Evolutionary conservation across 495 filamentous ascomycete genomes (phyloP), one percentile per base, ranked within the genome.

Genomic region (Aspergillus steynii): DNA sequence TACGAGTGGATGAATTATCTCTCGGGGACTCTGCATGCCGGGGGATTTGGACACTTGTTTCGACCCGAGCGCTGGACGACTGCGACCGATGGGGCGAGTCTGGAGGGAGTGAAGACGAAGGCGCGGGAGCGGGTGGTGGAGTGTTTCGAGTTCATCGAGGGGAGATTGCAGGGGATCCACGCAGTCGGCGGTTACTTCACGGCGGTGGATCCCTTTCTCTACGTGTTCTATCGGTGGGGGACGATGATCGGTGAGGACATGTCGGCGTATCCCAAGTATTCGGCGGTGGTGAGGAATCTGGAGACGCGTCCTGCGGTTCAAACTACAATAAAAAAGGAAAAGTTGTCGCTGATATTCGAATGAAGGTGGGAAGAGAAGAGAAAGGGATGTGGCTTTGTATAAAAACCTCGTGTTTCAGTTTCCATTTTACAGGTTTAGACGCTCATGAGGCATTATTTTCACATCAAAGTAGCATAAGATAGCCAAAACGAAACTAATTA

Each of bases 1-100:
- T 69, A 73, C 27, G 73, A 77, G 62, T 80, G 77, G 77, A 27
- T 77, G 65, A 66, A 62, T 32, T 80, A 69, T 66, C 59, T 80
- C 5, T 70, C 72, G 5, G 76, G 71, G 5, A 77, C 71, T 7
- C 27, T 79, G 56, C 76, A 78, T 52, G 62, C 53, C 3, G 15
- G 29, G 5, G 73, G 60, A 9, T 77, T 63, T 48, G 72, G 59
- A 2, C 53, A 42, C n/a, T 63, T 49, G 46, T 61, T 34, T 66
- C 29, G 74, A 66, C 57, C 58, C 62, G 9, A 50, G 53, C 50
- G 61, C 61, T 56, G 58, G 37, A 42, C 37, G 12, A 42, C 37
- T 55, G 28, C 64, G 63, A 15, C 31, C 29, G 47, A 64, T 73
- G 3, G 50, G 53, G 20, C 58, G 7, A 14, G n/a, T 2, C 32